Percentiles rank a stretch among this genome's conserved stretches.
These are phyloP conservation scores for Suhomyces xylopsoci DNA, from an alignment of 805 yeast species.

Conservation along the genomic window DNA sequence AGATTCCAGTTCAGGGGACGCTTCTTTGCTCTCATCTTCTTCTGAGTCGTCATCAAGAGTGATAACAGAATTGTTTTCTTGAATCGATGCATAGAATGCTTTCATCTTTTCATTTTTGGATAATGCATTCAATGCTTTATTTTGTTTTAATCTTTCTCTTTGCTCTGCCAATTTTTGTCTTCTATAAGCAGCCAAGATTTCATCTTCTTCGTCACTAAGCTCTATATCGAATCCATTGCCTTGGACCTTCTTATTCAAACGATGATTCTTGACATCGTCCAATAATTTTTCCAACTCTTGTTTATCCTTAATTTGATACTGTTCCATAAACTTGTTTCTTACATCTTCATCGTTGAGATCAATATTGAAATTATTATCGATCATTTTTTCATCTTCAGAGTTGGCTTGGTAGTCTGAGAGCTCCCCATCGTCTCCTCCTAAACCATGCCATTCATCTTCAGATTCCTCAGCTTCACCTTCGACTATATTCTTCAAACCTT, in stretches of 20 bases:
- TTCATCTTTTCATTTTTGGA: constrained; percentile 54
- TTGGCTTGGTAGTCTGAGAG: constrained; percentile 51
- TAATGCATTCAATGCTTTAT: constrained; percentile 41
- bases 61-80: constrained; percentile 40
- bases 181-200: constrained; percentile 46
- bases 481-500: constrained; percentile 57
- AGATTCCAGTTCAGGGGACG: neutral
- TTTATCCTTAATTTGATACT: constrained; percentile 60
- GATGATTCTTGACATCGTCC: constrained; percentile 71
- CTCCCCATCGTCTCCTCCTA: constrained; percentile 72
- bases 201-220: constrained; percentile 74
- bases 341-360: constrained; percentile 58
- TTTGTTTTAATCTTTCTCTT: constrained; percentile 46
- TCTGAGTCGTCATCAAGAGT: constrained; percentile 25
- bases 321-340: constrained; percentile 54
- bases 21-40: constrained; percentile 21
- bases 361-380: constrained; percentile 63
- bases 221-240: constrained; percentile 57
- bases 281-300: constrained; percentile 62
- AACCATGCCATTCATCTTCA: constrained; percentile 83
- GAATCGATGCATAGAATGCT: constrained; percentile 66
- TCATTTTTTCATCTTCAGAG: constrained; percentile 75
- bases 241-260: constrained; percentile 56
- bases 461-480: constrained; percentile 87
- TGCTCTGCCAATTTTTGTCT: constrained; percentile 44